Base-by-base conservation (phyloP, 805 yeast genomes). In the Spathaspora gorwiae region DNA sequence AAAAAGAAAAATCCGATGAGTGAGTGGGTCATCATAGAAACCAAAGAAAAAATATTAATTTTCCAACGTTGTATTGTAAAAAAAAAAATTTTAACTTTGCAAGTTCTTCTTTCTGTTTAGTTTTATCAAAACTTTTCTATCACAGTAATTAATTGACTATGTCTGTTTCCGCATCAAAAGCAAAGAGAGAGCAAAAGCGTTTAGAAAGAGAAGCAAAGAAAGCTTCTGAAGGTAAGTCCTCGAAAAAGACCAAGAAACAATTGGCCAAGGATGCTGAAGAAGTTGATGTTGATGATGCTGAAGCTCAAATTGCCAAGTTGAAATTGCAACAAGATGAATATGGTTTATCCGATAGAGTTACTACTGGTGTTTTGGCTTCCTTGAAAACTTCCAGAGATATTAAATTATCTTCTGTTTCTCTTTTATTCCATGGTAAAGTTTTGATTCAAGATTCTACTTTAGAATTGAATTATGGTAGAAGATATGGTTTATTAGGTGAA, bases 141-240 rank as follows among this genome's bases (percentile, higher is more conserved):
- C 24, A 42, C 29, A 24, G 26, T 19, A 32, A 7, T 31, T 14
- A 26, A 19, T 34, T 15, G 24, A 46, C 42, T 37, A 67, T 67
- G 73, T 76, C 81, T 47, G 79, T 83, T 54, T 92, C 98, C 46
- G 83, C 97, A 54, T 90, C 97, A 15, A 92, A 92, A 70, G 98
- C 98, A 52, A 94, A 92, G 76, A 88, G 99, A 84, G 97, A 92
- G 54, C 96, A 96, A 54, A 92, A 90, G 75, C 89, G 90, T 70
- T 88, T 86, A 57, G 76, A 69, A 57, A 70, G 66, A 57, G 76
- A 71, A 56, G 76, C 76, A 54, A 65, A 66, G 50, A 70, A 69
- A 60, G 58, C 66, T 31, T 65, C 75, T 43, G 95, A 88, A 49
- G 87, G 87, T 56, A 90, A 90, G 61, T 70, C 77, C 50, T 73